Percentiles rank a stretch among this genome's conserved stretches.
Conservation (phyloP, 202 grass and related monocot species). For the Elaeis oleifera region DNA sequence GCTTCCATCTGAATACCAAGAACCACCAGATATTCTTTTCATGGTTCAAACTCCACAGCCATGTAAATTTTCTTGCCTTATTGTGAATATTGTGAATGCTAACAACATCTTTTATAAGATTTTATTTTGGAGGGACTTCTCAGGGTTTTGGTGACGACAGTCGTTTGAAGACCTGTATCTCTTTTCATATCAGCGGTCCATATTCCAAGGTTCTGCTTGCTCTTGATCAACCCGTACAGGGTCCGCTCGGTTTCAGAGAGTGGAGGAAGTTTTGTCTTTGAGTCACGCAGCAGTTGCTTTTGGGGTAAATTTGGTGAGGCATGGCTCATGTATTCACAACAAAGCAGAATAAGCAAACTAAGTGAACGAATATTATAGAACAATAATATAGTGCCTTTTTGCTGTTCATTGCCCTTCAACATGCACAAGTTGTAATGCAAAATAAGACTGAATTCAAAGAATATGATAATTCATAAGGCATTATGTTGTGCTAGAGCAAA, state of each 20-base stretch:
- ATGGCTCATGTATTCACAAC: neutral
- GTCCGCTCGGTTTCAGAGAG: conserved; percentile 21
- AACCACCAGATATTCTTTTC: conserved; percentile 64
- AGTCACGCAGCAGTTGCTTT: conserved; percentile 8
- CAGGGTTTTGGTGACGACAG: conserved; percentile 18
- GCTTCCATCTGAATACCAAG: conserved; percentile 68
- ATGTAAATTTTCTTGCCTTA: conserved; percentile 55
- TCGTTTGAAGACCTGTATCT: conserved; percentile 9
- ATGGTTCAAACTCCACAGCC: conserved; percentile 56
- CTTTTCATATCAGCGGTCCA: conserved; percentile 40
- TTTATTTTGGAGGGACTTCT: conserved; percentile 26
- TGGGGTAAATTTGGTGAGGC: neutral
- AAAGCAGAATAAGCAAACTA: no score
- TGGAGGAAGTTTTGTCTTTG: neutral
- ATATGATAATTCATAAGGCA: no score
- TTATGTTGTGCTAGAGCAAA: no score
- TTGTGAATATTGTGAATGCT: conserved; percentile 31
- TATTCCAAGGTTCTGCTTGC: conserved; percentile 49
- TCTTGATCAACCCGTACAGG: conserved; percentile 33
- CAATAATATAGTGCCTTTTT: no score
- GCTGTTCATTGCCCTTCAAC: no score
- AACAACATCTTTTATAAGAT: conserved; percentile 54
- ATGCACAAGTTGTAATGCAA: no score
- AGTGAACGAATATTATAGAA: no score
- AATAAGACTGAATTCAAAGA: no score